These are phyloP conservation scores for Candida nanaspora DNA, from an alignment of 805 yeast species.

Conservation along the genomic window DNA sequence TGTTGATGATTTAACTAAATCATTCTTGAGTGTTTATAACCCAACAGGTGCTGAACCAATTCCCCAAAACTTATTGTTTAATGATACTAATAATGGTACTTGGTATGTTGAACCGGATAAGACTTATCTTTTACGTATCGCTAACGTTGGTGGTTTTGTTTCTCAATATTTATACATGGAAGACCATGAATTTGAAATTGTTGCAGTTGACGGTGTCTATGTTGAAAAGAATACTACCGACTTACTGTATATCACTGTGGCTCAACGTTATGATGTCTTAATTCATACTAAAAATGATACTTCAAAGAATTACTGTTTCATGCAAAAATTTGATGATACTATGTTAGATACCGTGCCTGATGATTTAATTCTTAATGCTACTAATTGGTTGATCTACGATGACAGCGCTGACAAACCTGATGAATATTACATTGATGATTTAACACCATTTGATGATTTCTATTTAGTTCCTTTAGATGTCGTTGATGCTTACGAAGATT, in stretches of 20 bases:
- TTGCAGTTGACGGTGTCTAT: conserved; percentile 88
- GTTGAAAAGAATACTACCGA: conserved; percentile 69
- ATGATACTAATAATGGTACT: conserved; percentile 73
- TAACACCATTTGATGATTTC: conserved; percentile 65
- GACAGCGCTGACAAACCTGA: conserved; percentile 33
- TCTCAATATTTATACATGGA: conserved; percentile 87
- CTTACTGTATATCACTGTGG: conserved; percentile 74
- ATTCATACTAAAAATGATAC: conserved; percentile 62
- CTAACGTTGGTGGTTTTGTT: conserved; percentile 86
- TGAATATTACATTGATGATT: conserved; percentile 38
- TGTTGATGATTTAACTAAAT: conserved; percentile 41
- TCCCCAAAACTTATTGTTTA: conserved; percentile 74
- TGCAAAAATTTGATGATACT: conserved; percentile 70
- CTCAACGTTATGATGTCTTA: conserved; percentile 85
- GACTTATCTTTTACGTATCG: conserved; percentile 73
- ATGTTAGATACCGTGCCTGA: conserved; percentile 76
- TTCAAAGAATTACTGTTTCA: conserved; percentile 66
- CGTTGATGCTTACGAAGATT: conserved; percentile 50
- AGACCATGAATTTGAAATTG: conserved; percentile 78
- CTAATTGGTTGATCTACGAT: conserved; percentile 59
- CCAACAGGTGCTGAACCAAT: conserved; percentile 99
- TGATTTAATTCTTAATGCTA: conserved; percentile 61
- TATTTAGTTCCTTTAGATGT: conserved; percentile 57
- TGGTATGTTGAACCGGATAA: conserved; percentile 77
- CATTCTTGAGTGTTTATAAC: conserved; percentile 65